Percentiles rank a stretch among this genome's conserved stretches.
These are phyloP conservation scores for Neoboletus magnificus DNA, from an alignment of 768 basidiomycete genomes.

Conservation along the genomic window DNA sequence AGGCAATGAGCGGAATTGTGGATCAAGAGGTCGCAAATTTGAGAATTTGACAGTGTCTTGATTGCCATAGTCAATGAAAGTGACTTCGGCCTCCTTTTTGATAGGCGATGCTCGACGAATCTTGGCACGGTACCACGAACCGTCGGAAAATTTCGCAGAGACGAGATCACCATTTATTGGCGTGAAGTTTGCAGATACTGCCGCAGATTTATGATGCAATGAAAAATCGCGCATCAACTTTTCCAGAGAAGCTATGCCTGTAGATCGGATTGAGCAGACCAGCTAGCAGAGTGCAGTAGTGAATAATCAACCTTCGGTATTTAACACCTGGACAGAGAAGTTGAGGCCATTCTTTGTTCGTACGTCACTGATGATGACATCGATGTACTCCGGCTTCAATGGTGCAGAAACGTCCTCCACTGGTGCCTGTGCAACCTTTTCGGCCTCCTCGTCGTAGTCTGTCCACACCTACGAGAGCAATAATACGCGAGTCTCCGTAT, in stretches of 20 bases:
- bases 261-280: not conserved
- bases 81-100: constrained; percentile 92
- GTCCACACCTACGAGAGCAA: constrained; percentile 69
- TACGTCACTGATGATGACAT: constrained; percentile 89
- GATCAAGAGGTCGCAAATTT: constrained; percentile 85
- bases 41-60: constrained; percentile 82
- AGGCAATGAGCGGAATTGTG: constrained; percentile 84
- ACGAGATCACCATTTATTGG: constrained; percentile 89
- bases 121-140: constrained; percentile 94
- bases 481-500: not conserved
- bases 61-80: constrained; percentile 95
- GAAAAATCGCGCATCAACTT: constrained; percentile 95
- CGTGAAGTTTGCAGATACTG: constrained; percentile 62
- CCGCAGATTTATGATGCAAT: constrained; percentile 70
- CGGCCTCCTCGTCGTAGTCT: constrained; percentile 74
- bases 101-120: constrained; percentile 80
- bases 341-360: constrained; percentile 67
- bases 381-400: constrained; percentile 82
- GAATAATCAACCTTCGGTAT: constrained; percentile 75
- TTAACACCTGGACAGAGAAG: constrained; percentile 93
- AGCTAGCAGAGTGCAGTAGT: not conserved
- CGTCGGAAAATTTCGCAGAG: constrained; percentile 92
- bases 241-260: constrained; percentile 89
- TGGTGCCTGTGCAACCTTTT: constrained; percentile 47
- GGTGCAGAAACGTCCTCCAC: constrained; percentile 47